phyloP scores from a whole-genome alignment of 345 rosid species.

The Stellera chamaejasme region DNA sequence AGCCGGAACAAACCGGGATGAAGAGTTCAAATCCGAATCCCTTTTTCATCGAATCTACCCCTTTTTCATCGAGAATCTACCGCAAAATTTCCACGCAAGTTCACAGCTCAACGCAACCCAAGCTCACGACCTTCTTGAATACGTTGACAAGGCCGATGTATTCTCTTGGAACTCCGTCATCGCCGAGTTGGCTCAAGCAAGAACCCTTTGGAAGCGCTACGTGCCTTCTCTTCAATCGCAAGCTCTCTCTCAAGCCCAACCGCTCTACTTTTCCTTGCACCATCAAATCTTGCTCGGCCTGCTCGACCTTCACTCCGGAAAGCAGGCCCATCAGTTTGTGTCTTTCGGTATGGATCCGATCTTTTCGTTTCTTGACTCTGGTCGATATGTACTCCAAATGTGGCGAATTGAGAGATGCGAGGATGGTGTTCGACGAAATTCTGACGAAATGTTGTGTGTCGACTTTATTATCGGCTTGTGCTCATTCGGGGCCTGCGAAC shows the following conservation, averaged over 20 bases:
- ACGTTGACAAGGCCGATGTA: constrained; percentile 60
- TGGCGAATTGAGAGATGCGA: constrained; percentile 48
- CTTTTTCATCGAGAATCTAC: constrained; percentile 2
- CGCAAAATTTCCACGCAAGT: constrained; percentile 15
- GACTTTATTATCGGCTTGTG: constrained; percentile 55
- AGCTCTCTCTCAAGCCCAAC: constrained; percentile 53
- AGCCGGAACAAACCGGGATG: no score
- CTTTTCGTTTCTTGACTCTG: constrained; percentile 70
- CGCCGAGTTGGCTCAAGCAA: constrained; percentile 67
- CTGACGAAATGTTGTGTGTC: constrained; percentile 60
- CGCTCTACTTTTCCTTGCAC: constrained; percentile 83
- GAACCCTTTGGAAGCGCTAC: constrained; percentile 65
- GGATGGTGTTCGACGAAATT: constrained; percentile 71
- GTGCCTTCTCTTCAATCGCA: constrained; percentile 75
- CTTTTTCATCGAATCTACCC: no score
- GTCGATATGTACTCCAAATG: constrained; percentile 69
- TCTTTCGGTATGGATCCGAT: constrained; percentile 53
- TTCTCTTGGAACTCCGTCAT: constrained; percentile 87
- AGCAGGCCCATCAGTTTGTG: constrained; percentile 73
- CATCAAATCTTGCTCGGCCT: constrained; percentile 82
- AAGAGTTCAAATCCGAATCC: constrained; percentile 20
- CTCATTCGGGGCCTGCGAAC: constrained; percentile 51
- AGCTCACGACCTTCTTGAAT: constrained; percentile 54
- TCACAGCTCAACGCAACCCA: constrained; percentile 32
- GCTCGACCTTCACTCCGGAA: constrained; percentile 58